These are phyloP conservation scores for Lolium perenne DNA, from an alignment of 176 grass and related monocot genomes.

Conservation along the genomic window DNA sequence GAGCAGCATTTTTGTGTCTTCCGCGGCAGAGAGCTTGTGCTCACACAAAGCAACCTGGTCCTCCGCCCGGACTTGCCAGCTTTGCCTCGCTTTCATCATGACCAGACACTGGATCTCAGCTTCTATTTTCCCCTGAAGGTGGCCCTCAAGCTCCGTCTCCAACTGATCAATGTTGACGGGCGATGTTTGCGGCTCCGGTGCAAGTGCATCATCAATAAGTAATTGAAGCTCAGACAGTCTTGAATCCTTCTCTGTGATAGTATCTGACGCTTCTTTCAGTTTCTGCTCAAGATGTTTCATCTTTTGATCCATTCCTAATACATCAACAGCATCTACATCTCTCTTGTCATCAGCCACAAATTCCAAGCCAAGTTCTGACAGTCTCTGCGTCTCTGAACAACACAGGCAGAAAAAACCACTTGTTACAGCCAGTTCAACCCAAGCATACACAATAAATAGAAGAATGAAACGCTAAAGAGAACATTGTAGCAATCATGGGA, in stretches of 20 bases:
- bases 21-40: conserved; percentile 35
- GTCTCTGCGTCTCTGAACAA: conserved; percentile 58
- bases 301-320: conserved; percentile 47
- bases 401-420: conserved; percentile 1
- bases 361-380: conserved; percentile 52
- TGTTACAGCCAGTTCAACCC: not conserved
- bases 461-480: not conserved
- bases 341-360: conserved; percentile 27
- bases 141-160: conserved; percentile 58
- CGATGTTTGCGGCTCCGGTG: not conserved
- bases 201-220: conserved; percentile 16
- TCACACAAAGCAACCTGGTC: conserved; percentile 59
- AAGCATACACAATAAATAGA: conserved; percentile 20
- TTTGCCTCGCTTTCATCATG: conserved; percentile 54
- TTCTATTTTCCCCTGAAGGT: conserved; percentile 62
- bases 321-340: conserved; percentile 11
- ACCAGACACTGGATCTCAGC: conserved; percentile 62
- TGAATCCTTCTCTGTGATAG: conserved; percentile 58
- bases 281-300: conserved; percentile 59
- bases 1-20: conserved; percentile 14
- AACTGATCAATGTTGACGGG: conserved; percentile 43
- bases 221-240: conserved; percentile 56
- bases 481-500: not conserved
- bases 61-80: conserved; percentile 56
- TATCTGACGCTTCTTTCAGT: conserved; percentile 53